These are phyloP conservation scores for Alternaria gaisen DNA, from an alignment of 2,329 filamentous ascomycete species.

Conservation along the genomic window DNA sequence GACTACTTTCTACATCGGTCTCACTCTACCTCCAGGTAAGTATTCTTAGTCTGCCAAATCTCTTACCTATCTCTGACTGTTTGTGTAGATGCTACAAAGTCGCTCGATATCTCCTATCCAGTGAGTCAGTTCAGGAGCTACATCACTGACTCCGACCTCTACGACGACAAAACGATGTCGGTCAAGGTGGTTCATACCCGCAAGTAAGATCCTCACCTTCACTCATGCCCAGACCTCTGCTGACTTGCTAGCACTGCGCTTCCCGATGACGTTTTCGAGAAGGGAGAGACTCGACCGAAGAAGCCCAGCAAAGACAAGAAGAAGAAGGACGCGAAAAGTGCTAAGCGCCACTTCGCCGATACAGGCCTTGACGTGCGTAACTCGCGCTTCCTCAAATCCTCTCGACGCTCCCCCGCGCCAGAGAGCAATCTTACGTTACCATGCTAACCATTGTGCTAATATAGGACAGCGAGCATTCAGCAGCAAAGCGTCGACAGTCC, in stretches of 20 bases:
- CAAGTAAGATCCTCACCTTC: conserved; percentile 69
- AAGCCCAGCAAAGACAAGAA: conserved; percentile 55
- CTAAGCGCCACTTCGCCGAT: conserved; percentile 56
- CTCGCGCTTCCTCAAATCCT: conserved; percentile 28
- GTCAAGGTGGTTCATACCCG: conserved; percentile 84
- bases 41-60: conserved; percentile 18
- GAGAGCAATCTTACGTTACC: conserved; percentile 30
- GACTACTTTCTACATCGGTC: conserved; percentile 91
- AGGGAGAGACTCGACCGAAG: conserved; percentile 69
- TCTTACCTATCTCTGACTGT: conserved; percentile 11
- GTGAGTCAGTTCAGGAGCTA: conserved; percentile 87
- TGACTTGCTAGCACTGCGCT: conserved; percentile 74
- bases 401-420: conserved; percentile 26
- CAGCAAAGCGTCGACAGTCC: conserved; percentile 47
- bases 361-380: conserved; percentile 59
- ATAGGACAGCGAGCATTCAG: conserved; percentile 46
- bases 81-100: conserved; percentile 67
- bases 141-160: conserved; percentile 79
- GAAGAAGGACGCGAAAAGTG: conserved; percentile 40
- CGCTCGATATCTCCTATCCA: conserved; percentile 80
- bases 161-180: conserved; percentile 77
- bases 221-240: conserved; percentile 2
- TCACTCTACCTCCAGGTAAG: conserved; percentile 79
- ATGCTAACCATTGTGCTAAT: conserved; percentile 50
- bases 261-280: conserved; percentile 86